Conservation (phyloP, 2,329 filamentous ascomycete species). For the Epichloe gansuensis region DNA sequence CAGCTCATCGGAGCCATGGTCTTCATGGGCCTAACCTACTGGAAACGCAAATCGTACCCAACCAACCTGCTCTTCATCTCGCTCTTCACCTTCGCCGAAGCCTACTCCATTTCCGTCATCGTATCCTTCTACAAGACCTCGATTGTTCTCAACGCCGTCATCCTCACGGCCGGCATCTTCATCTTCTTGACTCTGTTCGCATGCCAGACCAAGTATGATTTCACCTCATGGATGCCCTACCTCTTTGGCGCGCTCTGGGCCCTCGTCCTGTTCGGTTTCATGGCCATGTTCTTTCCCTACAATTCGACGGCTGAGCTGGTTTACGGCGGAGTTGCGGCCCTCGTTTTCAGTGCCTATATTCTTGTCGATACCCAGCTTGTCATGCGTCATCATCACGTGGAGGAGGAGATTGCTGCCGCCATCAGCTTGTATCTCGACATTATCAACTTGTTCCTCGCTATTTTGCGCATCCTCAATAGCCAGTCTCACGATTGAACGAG, state of each 20-base stretch:
- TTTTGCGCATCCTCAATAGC: constrained; percentile 90
- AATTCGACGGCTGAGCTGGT: constrained; percentile 71
- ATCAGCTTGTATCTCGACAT: constrained; percentile 94
- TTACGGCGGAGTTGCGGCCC: constrained; percentile 67
- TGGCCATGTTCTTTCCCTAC: constrained; percentile 78
- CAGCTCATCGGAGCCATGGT: constrained; percentile 67
- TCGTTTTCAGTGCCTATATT: constrained; percentile 91
- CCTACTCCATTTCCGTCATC: constrained; percentile 85
- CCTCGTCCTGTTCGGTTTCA: constrained; percentile 83
- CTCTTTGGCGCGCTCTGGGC: constrained; percentile 85
- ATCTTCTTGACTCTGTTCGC: constrained; percentile 74
- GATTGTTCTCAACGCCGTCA: constrained; percentile 79
- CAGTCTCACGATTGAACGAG: constrained; percentile 74
- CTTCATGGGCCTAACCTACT: constrained; percentile 80
- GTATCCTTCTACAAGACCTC: constrained; percentile 77
- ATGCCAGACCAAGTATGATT: constrained; percentile 96
- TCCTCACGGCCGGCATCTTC: constrained; percentile 78
- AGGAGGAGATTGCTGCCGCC: constrained; percentile 92
- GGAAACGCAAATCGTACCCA: constrained; percentile 92
- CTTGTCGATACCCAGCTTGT: constrained; percentile 93
- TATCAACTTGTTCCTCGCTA: constrained; percentile 93
- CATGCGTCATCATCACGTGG: constrained; percentile 90
- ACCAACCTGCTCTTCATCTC: constrained; percentile 87
- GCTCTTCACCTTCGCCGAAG: constrained; percentile 82
- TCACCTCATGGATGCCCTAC: constrained; percentile 94